Base-by-base conservation (phyloP, 2,329 filamentous ascomycete genomes). In the Trichoderma sp. region DNA sequence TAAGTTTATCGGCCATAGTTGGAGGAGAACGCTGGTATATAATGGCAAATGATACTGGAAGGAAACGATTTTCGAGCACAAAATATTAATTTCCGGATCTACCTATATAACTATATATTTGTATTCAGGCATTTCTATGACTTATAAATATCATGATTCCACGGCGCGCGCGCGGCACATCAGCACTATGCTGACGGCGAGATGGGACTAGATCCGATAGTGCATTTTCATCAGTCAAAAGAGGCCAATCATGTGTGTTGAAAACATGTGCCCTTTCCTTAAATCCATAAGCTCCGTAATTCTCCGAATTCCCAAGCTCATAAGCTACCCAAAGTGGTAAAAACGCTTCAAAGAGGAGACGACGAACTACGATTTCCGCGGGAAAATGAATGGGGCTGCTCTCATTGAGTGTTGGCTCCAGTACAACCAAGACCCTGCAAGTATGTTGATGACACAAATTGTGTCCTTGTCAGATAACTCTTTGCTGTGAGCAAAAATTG, bases 1-100 rank as follows among this genome's bases (percentile, higher is more conserved):
- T 66, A 14, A 5, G 29, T 40, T 61, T 53, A n/a, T 31, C 29
- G 33, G 65, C 29, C 56, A 68, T 68, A 21, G 13, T 31, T 13
- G 21, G 33, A 6, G 11, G 27, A 66, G 37, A 3, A 5, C n/a
- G 4, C 10, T 24, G 2, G 10, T 49, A 58, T 14, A 19, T 21
- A n/a, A n/a, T 14, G 3, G 8, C 6, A 53, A 16, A 1, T 29
- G 7, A 6, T 3, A 29, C 13, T 16, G 8, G 5, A 16, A 13
- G 3, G 6, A 14, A 55, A 10, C 7, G 11, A 0, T 6, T 3
- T 24, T 27, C 14, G 14, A 3, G 10, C 33, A 24, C 1, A 53
- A 2, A 16, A 27, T 14, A 21, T 3, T 3, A 31, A 53, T 13
- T 14, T 29, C 14, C 8, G n/a, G 3, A 27, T 14, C 5, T 65